phyloP scores from a whole-genome alignment of 345 rosid genomes.

The Hibiscus mutabilis region DNA sequence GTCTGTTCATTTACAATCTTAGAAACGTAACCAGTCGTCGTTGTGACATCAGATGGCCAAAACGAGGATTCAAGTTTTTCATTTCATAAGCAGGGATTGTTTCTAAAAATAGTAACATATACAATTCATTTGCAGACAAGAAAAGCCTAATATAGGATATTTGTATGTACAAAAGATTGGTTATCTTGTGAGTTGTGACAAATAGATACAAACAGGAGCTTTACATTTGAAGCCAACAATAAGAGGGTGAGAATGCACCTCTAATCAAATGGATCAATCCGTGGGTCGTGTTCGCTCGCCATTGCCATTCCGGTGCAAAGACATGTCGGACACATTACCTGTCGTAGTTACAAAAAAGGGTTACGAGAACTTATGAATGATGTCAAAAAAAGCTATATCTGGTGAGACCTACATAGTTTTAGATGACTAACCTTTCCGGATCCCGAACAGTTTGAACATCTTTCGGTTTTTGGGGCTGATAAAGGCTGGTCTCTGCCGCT shows the following conservation, averaged over 20 bases:
- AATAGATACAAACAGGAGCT: not conserved
- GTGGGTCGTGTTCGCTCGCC: slow-evolving; percentile 96
- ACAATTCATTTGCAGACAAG: not conserved
- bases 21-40: no score
- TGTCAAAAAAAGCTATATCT: not conserved
- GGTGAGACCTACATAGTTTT: not conserved
- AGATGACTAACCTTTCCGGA: slow-evolving; percentile 69
- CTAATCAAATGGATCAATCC: slow-evolving; percentile 89
- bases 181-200: not conserved
- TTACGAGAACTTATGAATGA: not conserved
- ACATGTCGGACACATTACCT: slow-evolving; percentile 99
- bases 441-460: slow-evolving; percentile 96
- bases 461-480: slow-evolving; percentile 63
- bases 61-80: not conserved
- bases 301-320: slow-evolving; percentile 99
- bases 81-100: slow-evolving; percentile 5
- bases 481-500: slow-evolving; percentile 41
- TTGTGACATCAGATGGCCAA: no score
- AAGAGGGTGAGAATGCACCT: slow-evolving; percentile 9
- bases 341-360: not conserved
- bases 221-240: no score
- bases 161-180: not conserved
- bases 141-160: not conserved
- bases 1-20: no score
- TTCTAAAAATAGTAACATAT: not conserved